Base-by-base conservation (phyloP, 2,329 filamentous ascomycete genomes). In the Penicillium aurantiogriseum region DNA sequence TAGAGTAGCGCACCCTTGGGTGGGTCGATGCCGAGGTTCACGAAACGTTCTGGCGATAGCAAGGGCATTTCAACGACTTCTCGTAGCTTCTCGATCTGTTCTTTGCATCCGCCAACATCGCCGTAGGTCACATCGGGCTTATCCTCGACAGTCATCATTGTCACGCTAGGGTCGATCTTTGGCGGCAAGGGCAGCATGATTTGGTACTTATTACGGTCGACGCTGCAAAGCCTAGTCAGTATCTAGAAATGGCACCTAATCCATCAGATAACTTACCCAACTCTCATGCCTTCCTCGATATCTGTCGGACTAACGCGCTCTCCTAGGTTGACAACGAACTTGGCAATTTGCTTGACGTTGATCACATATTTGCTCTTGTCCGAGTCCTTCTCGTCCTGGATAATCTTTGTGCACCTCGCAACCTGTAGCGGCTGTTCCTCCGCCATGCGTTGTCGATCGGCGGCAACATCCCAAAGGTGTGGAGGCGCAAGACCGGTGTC, bases 351-450 rank as follows among this genome's bases (percentile, higher is more conserved):
- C 83, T 99, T 99, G 68, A 99, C 93, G 79, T 99, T 99, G 84
- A 99, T 99, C 71, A 99, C 92, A 81, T 99, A 99, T 87, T 97
- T 99, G 86, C 90, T 96, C 85, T 99, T 99, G 63, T 96, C 90
- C 60, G 91, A 83, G 74, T 97, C 92, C 78, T 94, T 93, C 75
- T 96, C 92, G 73, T 97, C 93, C 60, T 92, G 88, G 68, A 99
- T 99, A 76, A 99, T 99, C 84, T 99, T 99, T 59, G 94, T 99
- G 83, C 94, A 99, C 72, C 94, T 85, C 64, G 94, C 94, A 63
- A 99, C 94, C 79, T 99, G 94, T 68, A 97, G 85, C 43, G 94
- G 94, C 72, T 99, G 94, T 79, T 99, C 94, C 79, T 99, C 94
- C 63, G 88, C 88, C 94, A 99, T 99, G 72, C 94, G 91, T 85